A percentile compares a stretch with the other conserved stretches of the same genome.
These are phyloP conservation scores for Citrullus colocynthis DNA, from an alignment of 306 rosid genomes.

Conservation along the genomic window DNA sequence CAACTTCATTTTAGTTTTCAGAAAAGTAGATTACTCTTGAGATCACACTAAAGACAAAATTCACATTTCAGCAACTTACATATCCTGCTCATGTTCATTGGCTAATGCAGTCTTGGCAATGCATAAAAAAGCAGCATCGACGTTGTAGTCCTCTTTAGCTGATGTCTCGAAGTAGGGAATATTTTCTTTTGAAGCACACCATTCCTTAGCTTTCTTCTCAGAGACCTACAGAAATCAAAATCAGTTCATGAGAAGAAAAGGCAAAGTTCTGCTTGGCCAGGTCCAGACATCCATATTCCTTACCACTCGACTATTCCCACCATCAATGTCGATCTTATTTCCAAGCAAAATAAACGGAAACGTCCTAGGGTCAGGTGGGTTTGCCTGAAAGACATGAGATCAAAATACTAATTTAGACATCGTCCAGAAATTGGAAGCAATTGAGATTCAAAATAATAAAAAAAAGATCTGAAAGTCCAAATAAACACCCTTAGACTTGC, in stretches of 20 bases:
- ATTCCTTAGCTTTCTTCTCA: slow-evolving; percentile 88
- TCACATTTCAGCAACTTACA: slow-evolving; percentile 38
- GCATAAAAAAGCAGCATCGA: slow-evolving; percentile 71
- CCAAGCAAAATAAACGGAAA: slow-evolving; percentile 87
- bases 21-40: neutral
- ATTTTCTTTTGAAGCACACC: slow-evolving; percentile 82
- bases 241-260: slow-evolving; percentile 16
- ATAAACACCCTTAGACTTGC: neutral
- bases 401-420: neutral
- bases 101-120: slow-evolving; percentile 81
- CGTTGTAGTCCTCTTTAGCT: slow-evolving; percentile 87
- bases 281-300: slow-evolving; percentile 34
- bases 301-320: slow-evolving; percentile 97
- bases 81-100: slow-evolving; percentile 64
- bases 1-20: too few species aligned
- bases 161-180: slow-evolving; percentile 86
- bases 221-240: slow-evolving; percentile 48
- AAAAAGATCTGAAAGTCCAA: neutral
- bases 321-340: slow-evolving; percentile 92
- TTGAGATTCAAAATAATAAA: neutral
- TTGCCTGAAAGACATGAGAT: slow-evolving; percentile 35
- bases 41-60: neutral
- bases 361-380: slow-evolving; percentile 53
- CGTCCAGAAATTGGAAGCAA: neutral
- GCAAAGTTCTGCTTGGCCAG: neutral